Conservation (phyloP, 78 protist genomes). For the Cavenderia fasciculata region DNA sequence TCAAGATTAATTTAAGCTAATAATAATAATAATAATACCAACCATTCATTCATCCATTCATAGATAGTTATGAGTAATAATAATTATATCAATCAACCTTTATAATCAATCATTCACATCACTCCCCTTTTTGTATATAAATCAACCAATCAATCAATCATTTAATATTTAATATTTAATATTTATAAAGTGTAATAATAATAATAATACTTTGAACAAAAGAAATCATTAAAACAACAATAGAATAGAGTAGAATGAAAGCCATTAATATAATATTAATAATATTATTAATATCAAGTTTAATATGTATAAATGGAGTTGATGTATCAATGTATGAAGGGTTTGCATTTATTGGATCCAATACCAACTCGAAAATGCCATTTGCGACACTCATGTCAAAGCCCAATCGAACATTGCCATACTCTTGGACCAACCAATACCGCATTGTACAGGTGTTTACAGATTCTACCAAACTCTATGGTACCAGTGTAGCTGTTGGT, state of each 20-base stretch:
- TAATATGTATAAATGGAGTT: neutral
- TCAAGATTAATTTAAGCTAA: too few species aligned
- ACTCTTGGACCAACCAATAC: slow-evolving; percentile 23
- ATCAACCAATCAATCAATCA: neutral
- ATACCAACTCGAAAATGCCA: slow-evolving; percentile 37
- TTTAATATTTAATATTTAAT: neutral
- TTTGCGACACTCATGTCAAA: slow-evolving; percentile 47
- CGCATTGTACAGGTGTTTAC: slow-evolving; percentile 10
- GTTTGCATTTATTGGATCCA: slow-evolving; percentile 57
- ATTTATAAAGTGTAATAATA: neutral
- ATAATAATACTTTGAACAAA: neutral
- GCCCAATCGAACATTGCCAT: slow-evolving; percentile 48
- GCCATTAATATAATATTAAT: neutral
- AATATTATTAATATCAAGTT: neutral
- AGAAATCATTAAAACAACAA: neutral
- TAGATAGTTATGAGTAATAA: neutral
- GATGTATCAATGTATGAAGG: slow-evolving; percentile 46
- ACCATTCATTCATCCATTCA: neutral
- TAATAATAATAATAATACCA: too few species aligned
- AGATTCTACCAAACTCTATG: slow-evolving; percentile 30
- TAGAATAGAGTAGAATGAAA: neutral
- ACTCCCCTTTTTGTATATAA: neutral
- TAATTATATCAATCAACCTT: neutral
- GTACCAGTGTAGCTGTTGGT: slow-evolving; percentile 40
- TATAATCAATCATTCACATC: neutral